Evolutionary conservation across 179 eudicot species (phyloP), one percentile per base, ranked within the genome.

Genomic region (Sideroxylon spinosum): DNA sequence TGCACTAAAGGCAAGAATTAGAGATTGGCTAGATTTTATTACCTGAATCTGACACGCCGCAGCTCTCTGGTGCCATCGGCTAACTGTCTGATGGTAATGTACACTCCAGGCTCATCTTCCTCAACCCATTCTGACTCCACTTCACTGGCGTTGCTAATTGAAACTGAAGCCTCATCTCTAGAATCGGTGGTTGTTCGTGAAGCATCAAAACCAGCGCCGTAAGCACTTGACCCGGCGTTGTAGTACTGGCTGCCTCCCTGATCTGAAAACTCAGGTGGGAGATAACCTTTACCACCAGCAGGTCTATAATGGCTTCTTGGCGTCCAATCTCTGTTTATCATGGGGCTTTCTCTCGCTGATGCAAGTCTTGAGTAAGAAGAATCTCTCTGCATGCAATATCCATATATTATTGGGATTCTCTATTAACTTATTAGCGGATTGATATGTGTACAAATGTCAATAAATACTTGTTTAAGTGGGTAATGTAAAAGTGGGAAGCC

Each of bases 21-120:
- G 44, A 37, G 44, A 37, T 37, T 37, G 44, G 44, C 5, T 37
- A 32, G 3, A 32, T 32, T 19, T 57, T 52, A 19, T 76, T 87
- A 95, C 99, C 99, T 95, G 94, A 95, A 95, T 87, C 99, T 88
- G 71, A 95, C 96, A 48, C 99, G 94, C 55, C 97, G 88, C 1
- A 95, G 92, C 85, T 95, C 98, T 74, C 98, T 86, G 12, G 93
- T 86, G 48, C 99, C 99, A 82, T 95, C 97, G 16, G 91, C 90
- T 7, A 95, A 86, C 81, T 93, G 98, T 80, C 98, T 90, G 78
- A 95, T 89, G 70, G 99, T 95, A 67, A 95, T 92, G 72, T 91
- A 93, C 10, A 95, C 97, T 20, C 99, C 98, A 9, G 96, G 98
- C 56, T 94, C 98, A 85, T 95, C 98, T 90, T 95, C 90, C 78